phyloP scores from a whole-genome alignment of 306 rosid genomes.

The Trifolium pratense region DNA sequence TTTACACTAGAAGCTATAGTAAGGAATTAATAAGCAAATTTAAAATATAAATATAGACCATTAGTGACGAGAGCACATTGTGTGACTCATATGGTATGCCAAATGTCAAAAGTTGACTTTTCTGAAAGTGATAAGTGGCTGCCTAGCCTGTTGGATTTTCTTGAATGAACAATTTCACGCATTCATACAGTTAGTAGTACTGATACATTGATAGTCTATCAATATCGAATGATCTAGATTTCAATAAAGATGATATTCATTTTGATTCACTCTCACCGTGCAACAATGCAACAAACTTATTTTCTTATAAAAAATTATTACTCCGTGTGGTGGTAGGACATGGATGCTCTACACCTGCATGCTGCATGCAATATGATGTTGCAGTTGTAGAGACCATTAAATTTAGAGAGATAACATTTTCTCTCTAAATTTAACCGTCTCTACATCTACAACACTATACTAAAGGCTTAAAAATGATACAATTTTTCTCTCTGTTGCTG shows the following conservation, averaged over 20 bases:
- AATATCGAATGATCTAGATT: too few relatives aligned
- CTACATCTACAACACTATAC: too few relatives aligned
- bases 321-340: not conserved
- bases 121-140: slow-evolving; percentile 28
- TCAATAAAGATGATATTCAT: too few relatives aligned
- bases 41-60: slow-evolving; percentile 11
- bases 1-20: slow-evolving; percentile 17
- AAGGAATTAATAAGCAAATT: slow-evolving; percentile 4
- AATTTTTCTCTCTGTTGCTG: too few relatives aligned
- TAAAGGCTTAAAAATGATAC: too few relatives aligned
- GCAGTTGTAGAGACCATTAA: not conserved
- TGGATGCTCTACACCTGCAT: too few relatives aligned
- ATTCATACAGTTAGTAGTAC: not conserved
- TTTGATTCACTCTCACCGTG: too few relatives aligned
- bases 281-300: not conserved
- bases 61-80: slow-evolving; percentile 36
- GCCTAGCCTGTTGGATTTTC: not conserved
- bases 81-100: slow-evolving; percentile 32
- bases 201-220: too few relatives aligned
- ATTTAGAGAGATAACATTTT: too few relatives aligned
- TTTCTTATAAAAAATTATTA: too few relatives aligned
- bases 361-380: too few relatives aligned
- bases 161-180: not conserved
- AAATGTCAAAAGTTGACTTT: slow-evolving; percentile 60
- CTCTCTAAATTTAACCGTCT: too few relatives aligned